Evolutionary conservation across 2,329 filamentous ascomycete genomes (phyloP).

Genomic region (Colletotrichum horii): DNA sequence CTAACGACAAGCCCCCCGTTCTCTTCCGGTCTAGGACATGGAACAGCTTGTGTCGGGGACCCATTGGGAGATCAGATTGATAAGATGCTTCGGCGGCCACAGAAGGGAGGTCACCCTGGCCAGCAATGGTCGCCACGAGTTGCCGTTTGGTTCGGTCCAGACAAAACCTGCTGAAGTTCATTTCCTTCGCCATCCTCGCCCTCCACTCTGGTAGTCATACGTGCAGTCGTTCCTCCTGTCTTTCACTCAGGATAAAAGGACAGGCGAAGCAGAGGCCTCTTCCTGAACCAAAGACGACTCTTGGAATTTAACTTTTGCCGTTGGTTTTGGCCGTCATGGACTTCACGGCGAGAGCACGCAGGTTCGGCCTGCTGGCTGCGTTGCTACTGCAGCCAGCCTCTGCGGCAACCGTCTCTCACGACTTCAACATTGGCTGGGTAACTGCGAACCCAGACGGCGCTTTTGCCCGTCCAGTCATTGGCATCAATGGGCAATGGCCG

Average conservation of each 20-base stretch:
- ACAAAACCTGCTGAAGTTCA: not conserved
- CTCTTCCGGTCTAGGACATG: not conserved
- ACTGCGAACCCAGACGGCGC: conserved; percentile 73
- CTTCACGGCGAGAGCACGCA: not conserved
- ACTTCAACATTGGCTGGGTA: conserved; percentile 77
- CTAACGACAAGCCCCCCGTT: not conserved
- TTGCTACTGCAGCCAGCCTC: conserved; percentile 21
- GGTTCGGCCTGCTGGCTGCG: not conserved
- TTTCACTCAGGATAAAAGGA: not conserved
- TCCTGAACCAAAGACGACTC: not conserved
- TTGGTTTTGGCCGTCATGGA: not conserved
- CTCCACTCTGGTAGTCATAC: not conserved
- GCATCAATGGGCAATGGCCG: conserved; percentile 80
- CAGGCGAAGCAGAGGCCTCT: not conserved
- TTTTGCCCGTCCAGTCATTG: conserved; percentile 70
- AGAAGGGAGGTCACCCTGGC: not conserved
- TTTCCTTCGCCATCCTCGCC: not conserved
- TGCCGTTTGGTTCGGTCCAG: not conserved
- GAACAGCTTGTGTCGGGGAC: not conserved
- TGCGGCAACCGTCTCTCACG: conserved; percentile 55
- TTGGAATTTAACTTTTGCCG: not conserved
- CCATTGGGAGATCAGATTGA: conserved; percentile 19
- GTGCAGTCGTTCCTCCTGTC: not conserved
- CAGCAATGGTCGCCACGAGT: not conserved
- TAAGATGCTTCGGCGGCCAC: conserved; percentile 10